Evolutionary conservation across 1,284 basidiomycete genomes (phyloP).

Genomic region (Omphalotus olearius): DNA sequence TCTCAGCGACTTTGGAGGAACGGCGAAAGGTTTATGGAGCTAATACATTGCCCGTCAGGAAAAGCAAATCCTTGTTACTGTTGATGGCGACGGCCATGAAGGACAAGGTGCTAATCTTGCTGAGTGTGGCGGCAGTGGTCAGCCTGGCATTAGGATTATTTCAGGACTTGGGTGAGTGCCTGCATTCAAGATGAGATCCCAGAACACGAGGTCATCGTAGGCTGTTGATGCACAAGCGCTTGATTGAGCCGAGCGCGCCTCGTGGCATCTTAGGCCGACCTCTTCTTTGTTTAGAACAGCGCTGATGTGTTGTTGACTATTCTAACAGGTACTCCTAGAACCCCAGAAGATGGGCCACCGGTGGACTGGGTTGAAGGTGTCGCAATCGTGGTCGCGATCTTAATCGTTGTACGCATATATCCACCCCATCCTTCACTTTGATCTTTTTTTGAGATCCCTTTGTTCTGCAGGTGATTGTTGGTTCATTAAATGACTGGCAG

Average conservation of each 20-base stretch:
- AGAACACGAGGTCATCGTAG: no score
- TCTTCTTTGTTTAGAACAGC: no score
- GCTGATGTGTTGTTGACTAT: no score
- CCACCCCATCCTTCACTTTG: not conserved
- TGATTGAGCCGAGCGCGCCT: no score
- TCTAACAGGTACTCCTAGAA: conserved; percentile 33
- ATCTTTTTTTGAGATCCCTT: conserved; percentile 8
- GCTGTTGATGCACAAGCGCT: no score
- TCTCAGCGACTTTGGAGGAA: conserved; percentile 55
- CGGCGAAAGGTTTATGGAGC: conserved; percentile 76
- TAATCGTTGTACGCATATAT: conserved; percentile 64
- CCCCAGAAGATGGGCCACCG: conserved; percentile 53
- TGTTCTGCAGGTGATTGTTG: conserved; percentile 65
- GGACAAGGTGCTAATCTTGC: conserved; percentile 91
- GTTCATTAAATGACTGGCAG: conserved; percentile 92
- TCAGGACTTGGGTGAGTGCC: conserved; percentile 76
- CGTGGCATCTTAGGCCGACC: no score
- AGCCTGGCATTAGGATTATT: conserved; percentile 94
- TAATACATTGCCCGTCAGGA: conserved; percentile 78
- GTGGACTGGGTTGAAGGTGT: conserved; percentile 99
- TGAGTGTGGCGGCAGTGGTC: conserved; percentile 88
- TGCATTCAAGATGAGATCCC: no score
- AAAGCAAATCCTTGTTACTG: conserved; percentile 75
- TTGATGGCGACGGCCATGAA: conserved; percentile 95
- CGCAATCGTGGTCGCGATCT: conserved; percentile 88